Evolutionary conservation across 495 filamentous ascomycete species (phyloP), one percentile per base, ranked within the genome.

Genomic region (Oleoguttula mirabilis): DNA sequence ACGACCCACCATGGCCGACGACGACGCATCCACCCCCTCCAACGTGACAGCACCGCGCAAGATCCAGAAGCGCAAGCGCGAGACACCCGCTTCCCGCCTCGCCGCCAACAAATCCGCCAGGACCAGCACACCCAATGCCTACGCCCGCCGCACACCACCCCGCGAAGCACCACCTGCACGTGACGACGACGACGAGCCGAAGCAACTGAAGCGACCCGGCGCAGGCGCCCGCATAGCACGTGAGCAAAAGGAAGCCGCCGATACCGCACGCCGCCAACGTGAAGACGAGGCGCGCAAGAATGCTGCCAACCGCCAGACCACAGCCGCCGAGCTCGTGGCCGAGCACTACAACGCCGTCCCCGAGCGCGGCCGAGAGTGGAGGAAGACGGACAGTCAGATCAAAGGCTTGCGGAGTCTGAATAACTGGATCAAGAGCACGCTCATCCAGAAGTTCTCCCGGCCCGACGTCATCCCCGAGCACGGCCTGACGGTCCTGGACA

Each of bases 321-420:
- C 44, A 20, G 49, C 41, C 1, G 49, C 45, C 3, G 86, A 98
- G 51, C 76, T 88, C 0, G 92, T 95, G 12, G 71, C 76, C 10
- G 79, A 88, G 36, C 88, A 95, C 61, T 98, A 98, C 71, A 98
- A 98, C 53, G 76, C 83, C n/a, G 88, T 95, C 1, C 85, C 85
- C 0, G 77, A 88, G 60, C 76, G 93, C 7, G 90, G 90, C 10
- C 77, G 86, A 14, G 84, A 94, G 46, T 98, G 90, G 90, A 77
- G 90, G 20, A 85, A 82, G 59, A 94, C 84, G 2, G 84, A 88
- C 53, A 86, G 80, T 56, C 77, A 80, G 43, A 98, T 98, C 68
- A 94, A 90, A 62, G 90, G 90, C 0, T 66, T 98, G 38, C 77
- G 90, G 15, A 83, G 78, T 51, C 94, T 92, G 67, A 98, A 98